A percentile compares a stretch with the other conserved stretches of the same genome.
phyloP scores from a whole-genome alignment of 306 rosid species.

The Mimosa bimucronata region DNA sequence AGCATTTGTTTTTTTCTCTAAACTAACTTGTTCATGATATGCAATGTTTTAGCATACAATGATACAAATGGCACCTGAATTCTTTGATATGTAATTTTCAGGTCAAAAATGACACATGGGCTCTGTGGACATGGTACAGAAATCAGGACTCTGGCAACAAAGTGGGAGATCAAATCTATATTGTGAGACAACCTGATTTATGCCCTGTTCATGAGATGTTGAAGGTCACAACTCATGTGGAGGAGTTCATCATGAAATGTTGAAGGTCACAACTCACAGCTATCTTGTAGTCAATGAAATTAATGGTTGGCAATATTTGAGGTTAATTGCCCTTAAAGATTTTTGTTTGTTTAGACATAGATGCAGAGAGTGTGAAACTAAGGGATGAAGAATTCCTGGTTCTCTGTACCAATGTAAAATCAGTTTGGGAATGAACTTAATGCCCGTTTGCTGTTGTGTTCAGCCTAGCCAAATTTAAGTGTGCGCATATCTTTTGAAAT shows the following conservation, averaged over 20 bases:
- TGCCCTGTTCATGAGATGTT: slow-evolving; percentile 45
- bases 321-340: not conserved
- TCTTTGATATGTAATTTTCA: slow-evolving; percentile 43
- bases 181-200: slow-evolving; percentile 71
- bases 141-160: slow-evolving; percentile 66
- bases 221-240: slow-evolving; percentile 15
- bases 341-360: not conserved
- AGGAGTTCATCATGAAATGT: slow-evolving; percentile 17
- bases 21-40: not conserved
- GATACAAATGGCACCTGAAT: not conserved
- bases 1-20: not conserved
- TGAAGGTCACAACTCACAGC: slow-evolving; percentile 22
- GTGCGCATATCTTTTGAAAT: not conserved
- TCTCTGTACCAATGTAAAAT: not conserved
- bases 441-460: not conserved
- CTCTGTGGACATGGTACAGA: slow-evolving; percentile 79
- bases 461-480: not conserved
- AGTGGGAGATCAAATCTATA: slow-evolving; percentile 76
- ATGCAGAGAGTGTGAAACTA: not conserved
- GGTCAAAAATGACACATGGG: slow-evolving; percentile 86
- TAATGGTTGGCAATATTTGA: slow-evolving; percentile 14
- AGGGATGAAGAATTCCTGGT: not conserved
- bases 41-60: not conserved
- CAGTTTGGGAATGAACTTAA: no score
- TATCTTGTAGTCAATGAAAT: not conserved